A percentile compares a stretch with the other conserved stretches of the same genome.
phyloP scores from a whole-genome alignment of 139 green algal species.

The Trebouxia sp. region DNA sequence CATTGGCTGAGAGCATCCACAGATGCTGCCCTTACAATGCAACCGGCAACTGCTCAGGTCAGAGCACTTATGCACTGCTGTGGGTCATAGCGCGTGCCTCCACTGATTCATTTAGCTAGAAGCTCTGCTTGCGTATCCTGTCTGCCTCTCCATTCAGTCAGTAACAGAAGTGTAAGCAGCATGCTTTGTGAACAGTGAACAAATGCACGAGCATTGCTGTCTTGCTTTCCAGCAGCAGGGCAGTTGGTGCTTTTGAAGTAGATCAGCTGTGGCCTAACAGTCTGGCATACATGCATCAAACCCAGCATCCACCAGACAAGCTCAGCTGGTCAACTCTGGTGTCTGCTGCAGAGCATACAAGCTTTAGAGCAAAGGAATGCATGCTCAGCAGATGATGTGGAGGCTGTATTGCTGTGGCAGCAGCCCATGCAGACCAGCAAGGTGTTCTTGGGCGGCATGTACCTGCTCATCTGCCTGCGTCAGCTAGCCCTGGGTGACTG shows the following conservation, averaged over 20 bases:
- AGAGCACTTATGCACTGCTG: background rate
- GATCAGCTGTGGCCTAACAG: too few relatives aligned
- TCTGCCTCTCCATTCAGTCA: too few relatives aligned
- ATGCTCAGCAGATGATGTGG: conserved; percentile 14
- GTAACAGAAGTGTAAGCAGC: too few relatives aligned
- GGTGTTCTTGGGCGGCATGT: conserved; percentile 33
- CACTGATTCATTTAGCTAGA: too few relatives aligned
- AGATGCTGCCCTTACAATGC: background rate
- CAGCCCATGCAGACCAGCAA: conserved; percentile 30
- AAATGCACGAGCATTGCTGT: too few relatives aligned
- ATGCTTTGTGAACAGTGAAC: too few relatives aligned
- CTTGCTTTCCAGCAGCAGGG: too few relatives aligned
- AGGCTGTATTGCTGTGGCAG: conserved; percentile 37
- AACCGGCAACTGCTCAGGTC: conserved; percentile 11
- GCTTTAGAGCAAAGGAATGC: background rate
- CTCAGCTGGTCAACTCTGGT: background rate
- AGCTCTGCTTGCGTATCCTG: too few relatives aligned
- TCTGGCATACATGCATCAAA: too few relatives aligned
- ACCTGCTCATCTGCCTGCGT: conserved; percentile 36
- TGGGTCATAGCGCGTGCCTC: background rate
- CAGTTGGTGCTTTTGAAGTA: too few relatives aligned
- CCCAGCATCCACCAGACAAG: too few relatives aligned
- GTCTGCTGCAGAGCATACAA: background rate
- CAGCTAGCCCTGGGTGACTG: conserved; percentile 29
- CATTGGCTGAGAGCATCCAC: conserved; percentile 6